Percentiles rank a stretch among this genome's conserved stretches.
Evolutionary conservation across 257 asterid genomes (phyloP).

Genomic region (Rauvolfia tetraphylla): DNA sequence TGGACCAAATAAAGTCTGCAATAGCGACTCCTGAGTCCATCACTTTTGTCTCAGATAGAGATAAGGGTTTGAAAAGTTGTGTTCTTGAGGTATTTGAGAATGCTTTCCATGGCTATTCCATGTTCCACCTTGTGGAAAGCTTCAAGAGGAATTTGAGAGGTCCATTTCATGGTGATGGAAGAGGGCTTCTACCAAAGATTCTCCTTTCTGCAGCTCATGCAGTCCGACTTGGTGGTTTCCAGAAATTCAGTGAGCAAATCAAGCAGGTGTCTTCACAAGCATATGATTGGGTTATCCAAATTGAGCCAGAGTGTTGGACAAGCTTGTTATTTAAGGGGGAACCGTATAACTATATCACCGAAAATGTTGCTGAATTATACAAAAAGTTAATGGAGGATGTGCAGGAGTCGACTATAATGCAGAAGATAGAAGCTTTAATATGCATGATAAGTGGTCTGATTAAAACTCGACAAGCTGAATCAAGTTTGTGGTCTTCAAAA

Average conservation of each 20-base stretch:
- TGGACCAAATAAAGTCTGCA: conserved; percentile 68
- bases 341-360: conserved; percentile 50
- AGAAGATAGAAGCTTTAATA: conserved; percentile 69
- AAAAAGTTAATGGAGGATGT: conserved; percentile 58
- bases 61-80: conserved; percentile 50
- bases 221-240: conserved; percentile 51
- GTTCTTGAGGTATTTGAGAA: conserved; percentile 58
- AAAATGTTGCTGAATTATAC: conserved; percentile 65
- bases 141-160: conserved; percentile 75
- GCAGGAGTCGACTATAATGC: conserved; percentile 68
- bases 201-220: conserved; percentile 73
- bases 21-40: conserved; percentile 44
- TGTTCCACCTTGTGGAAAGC: conserved; percentile 75
- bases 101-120: conserved; percentile 70
- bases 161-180: conserved; percentile 76
- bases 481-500: conserved; percentile 49
- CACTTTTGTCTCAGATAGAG: conserved; percentile 80
- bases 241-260: conserved; percentile 58
- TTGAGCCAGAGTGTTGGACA: conserved; percentile 72
- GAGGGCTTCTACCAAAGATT: conserved; percentile 65
- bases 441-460: conserved; percentile 49
- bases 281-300: conserved; percentile 64
- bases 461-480: conserved; percentile 41
- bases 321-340: conserved; percentile 61
- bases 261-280: conserved; percentile 56